Percentiles rank a stretch among this genome's conserved stretches.
These are phyloP conservation scores for Salvia splendens DNA, from an alignment of 257 asterid genomes.

Conservation along the genomic window DNA sequence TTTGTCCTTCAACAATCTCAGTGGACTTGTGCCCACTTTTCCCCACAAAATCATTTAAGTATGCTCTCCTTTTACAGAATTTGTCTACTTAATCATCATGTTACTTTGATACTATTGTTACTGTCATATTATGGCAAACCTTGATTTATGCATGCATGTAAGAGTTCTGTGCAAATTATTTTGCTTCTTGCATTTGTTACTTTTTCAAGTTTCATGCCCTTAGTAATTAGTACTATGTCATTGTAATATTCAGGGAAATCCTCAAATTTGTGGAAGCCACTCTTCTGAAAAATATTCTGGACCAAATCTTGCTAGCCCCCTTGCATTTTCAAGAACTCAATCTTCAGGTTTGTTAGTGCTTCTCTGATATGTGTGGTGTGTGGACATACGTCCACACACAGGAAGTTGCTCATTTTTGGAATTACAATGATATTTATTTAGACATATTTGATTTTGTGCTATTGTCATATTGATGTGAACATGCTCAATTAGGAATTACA, in stretches of 20 bases:
- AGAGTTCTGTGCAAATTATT: background rate
- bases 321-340: slow-evolving; percentile 53
- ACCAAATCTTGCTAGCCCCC: slow-evolving; percentile 51
- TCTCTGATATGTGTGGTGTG: slow-evolving; percentile 3
- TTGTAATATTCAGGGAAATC: slow-evolving; percentile 73
- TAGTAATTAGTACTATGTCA: background rate
- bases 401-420: background rate
- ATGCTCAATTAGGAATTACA: too few relatives aligned
- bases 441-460: too few relatives aligned
- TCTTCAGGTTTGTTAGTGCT: slow-evolving; percentile 47
- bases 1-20: too few relatives aligned
- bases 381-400: too few relatives aligned
- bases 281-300: too few relatives aligned
- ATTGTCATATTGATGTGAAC: too few relatives aligned
- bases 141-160: slow-evolving; percentile 11
- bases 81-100: slow-evolving; percentile 21
- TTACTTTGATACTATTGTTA: slow-evolving; percentile 2
- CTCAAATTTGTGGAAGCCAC: slow-evolving; percentile 73
- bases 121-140: slow-evolving; percentile 20
- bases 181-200: background rate
- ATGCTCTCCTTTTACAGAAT: slow-evolving; percentile 25
- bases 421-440: too few relatives aligned
- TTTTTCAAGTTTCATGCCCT: background rate
- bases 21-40: too few relatives aligned
- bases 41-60: too few relatives aligned